phyloP scores from a whole-genome alignment of 306 rosid genomes.

The Ormosia semicastrata region DNA sequence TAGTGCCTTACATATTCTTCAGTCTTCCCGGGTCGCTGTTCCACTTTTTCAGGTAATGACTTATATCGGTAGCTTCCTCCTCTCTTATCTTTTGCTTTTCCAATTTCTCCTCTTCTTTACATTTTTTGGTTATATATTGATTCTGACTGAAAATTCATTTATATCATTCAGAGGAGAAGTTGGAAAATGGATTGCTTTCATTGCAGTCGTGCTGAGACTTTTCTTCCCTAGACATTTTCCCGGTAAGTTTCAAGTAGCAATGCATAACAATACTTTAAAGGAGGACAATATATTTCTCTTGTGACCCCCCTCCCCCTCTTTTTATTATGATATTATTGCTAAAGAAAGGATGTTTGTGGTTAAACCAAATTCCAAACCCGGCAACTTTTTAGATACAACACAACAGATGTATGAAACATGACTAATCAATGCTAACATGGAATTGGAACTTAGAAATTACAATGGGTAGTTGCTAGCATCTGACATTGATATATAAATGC shows the following conservation, averaged over 20 bases:
- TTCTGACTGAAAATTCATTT: neutral
- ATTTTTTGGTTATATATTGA: neutral
- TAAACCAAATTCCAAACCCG: neutral
- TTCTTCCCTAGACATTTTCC: constrained; percentile 88
- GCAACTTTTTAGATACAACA: neutral
- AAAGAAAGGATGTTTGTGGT: neutral
- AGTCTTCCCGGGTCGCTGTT: constrained; percentile 71
- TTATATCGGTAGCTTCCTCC: neutral
- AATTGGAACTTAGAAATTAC: neutral
- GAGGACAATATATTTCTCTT: neutral
- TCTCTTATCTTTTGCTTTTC: neutral
- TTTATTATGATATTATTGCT: neutral
- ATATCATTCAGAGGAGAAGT: constrained; percentile 58
- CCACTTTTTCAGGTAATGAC: constrained; percentile 54
- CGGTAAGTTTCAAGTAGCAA: constrained; percentile 38
- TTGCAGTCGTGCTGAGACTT: constrained; percentile 76
- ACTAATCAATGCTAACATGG: neutral
- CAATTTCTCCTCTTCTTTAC: neutral
- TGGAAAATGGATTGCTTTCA: constrained; percentile 81
- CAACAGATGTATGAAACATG: neutral
- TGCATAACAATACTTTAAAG: neutral
- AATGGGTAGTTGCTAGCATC: neutral
- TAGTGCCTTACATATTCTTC: constrained; percentile 89
- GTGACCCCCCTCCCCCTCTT: neutral
- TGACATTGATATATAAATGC: neutral